Base-by-base conservation (phyloP, 2,329 filamentous ascomycete genomes). In the Fusarium nelsonii region DNA sequence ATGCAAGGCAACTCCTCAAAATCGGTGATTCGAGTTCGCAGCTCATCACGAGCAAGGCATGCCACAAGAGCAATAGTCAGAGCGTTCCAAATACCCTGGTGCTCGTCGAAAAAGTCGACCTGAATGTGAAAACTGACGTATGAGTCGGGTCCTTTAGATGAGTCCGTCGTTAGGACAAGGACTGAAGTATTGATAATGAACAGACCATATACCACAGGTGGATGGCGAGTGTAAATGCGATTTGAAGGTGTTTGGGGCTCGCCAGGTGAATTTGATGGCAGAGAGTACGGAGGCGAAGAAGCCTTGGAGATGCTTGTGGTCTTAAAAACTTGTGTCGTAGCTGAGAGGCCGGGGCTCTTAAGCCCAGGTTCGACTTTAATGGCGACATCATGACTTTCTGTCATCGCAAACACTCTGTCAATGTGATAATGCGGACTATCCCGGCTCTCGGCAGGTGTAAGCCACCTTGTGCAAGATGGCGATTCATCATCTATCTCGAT, bases 51-150 rank as follows among this genome's bases (percentile, higher is more conserved):
- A 6, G 81, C 81, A 54, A 80, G 66, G 54, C 81, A 83, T 3
- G 78, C 76, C 12, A 77, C 77, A 23, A 81, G 75, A 10, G 80
- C 82, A 11, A 82, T 55, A 6, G 82, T 83, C 37, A 83, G 68
- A 3, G 80, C 82, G 65, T 83, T 83, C 82, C 82, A 83, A 23
- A 83, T 76, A 53, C 80, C 78, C 68, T 83, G 81, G 18, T 77
- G 73, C 12, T 73, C 73, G 43, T 82, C 77, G 52, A 76, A 73
- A 44, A 83, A 82, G 45, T 81, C 75, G 23, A 78, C 72, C 45
- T 81, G 78, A n/a, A 82, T 77, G 45, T 83, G 82, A 54, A 79
- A 83, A 65, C 80, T 83, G 33, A 83, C 76, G 51, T 78, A 77
- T n/a, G 76, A 77, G 6, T 73, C 45, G 3, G 77, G 70, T 4